Base-by-base conservation (phyloP, 1,284 basidiomycete genomes). In the Ustilago curta region DNA sequence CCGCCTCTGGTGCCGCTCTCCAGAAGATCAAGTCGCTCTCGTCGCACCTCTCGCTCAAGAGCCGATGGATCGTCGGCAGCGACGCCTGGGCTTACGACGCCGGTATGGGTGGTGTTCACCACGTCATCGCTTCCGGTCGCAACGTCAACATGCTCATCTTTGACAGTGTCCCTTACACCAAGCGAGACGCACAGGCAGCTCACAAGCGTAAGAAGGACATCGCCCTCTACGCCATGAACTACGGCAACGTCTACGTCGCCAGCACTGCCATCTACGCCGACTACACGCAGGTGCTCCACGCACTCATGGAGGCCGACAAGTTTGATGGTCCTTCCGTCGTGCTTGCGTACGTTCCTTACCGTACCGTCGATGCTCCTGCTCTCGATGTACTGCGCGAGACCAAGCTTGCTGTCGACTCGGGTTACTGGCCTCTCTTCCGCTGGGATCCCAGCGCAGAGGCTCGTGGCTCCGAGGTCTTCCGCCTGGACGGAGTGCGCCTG, bases 1-100 rank as follows among this genome's bases (percentile, higher is more conserved):
- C 93, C 58, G 86, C 90, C 43, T 80, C 87, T 7, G 57, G 66
- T 31, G 56, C 59, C 21, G 73, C 73, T 31, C 66, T 82, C 11
- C 64, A 77, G 11, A 66, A 63, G 54, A 66, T 84, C 55, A 74
- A 77, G 56, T 63, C 81, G 54, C 70, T 78, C 42, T 76, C 72
- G 3, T 45, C 61, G 27, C 65, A 77, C 65, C 61, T 83, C 19
- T 68, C 68, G n/a, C 69, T 64, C 58, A 71, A 76, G 64, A 79
- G 77, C 45, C 76, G 93, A 62, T 99, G 95, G 95, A 98, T 99
- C 85, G 91, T 98, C 77, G 95, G 96, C 25, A 97, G 94, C 51
- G 96, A 99, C 84, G 92, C 94, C 0, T 99, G 96, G 96, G 92
- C 95, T 0, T 94, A 96, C 84, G 96, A 98, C 86, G 90, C 97